Evolutionary conservation across 352 stramenopile genomes (phyloP).

Genomic region (Globisporangium uncinulatum): DNA sequence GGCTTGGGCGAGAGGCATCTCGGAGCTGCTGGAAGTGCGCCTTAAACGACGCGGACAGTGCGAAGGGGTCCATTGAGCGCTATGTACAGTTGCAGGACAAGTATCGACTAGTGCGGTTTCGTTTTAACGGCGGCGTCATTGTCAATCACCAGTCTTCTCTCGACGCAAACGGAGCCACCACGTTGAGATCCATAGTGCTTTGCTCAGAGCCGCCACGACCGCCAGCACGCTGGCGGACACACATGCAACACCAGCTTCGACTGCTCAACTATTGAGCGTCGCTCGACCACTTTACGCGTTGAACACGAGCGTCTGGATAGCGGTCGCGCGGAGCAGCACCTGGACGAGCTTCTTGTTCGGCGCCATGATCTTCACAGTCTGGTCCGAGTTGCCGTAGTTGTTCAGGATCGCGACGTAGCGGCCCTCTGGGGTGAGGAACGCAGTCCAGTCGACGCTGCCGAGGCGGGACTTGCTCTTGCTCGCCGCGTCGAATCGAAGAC

Average conservation of each 20-base stretch:
- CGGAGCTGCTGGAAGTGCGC: slow-evolving; percentile 21
- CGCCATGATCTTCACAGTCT: slow-evolving; percentile 34
- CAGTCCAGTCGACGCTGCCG: slow-evolving; percentile 17
- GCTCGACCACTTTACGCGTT: slow-evolving; percentile 17
- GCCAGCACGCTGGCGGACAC: neutral
- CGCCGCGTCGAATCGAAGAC: slow-evolving; percentile 17
- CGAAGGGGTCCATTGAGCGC: slow-evolving; percentile 5
- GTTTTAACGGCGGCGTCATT: too few relatives aligned
- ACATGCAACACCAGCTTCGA: neutral
- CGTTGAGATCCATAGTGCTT: too few relatives aligned
- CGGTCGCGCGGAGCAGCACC: slow-evolving; percentile 28
- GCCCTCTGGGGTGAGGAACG: slow-evolving; percentile 21
- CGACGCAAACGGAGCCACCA: too few relatives aligned
- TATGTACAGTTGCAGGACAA: too few relatives aligned
- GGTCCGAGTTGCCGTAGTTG: slow-evolving; percentile 30
- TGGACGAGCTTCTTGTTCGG: slow-evolving; percentile 31
- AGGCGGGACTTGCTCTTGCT: slow-evolving; percentile 17
- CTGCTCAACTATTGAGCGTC: neutral
- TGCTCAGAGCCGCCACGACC: too few relatives aligned
- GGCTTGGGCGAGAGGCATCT: slow-evolving; percentile 9
- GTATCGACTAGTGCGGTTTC: too few relatives aligned
- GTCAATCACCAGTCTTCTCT: too few relatives aligned
- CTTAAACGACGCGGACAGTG: slow-evolving; percentile 27
- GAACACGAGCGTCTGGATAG: slow-evolving; percentile 40
- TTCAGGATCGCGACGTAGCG: slow-evolving; percentile 23